Evolutionary conservation across 306 rosid genomes (phyloP), one percentile per base, ranked within the genome.

Genomic region (Spatholobus suberectus): DNA sequence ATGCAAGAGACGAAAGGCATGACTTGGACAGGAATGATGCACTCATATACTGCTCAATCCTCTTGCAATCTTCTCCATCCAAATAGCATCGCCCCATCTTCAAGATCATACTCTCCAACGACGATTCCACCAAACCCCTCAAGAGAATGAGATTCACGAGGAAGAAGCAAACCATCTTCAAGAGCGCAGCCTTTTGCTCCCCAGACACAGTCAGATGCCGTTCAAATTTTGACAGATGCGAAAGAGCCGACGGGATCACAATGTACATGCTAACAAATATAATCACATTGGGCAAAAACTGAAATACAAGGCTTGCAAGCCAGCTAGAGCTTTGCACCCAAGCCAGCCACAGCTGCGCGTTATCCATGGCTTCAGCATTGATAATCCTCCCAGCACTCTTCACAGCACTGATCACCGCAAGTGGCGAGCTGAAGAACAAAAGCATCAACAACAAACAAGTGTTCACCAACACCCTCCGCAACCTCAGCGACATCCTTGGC

Each of bases 121-220:
- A 96, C 13, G 99, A 96, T 78, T 94, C 99, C 14, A 93, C 98
- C 72, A 96, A 55, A 47, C 92, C 97, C 92, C 90, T 90, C 62
- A 96, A 89, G 58, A 96, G 91, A 54, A 96, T 96, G 71, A 96
- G 99, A 84, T 96, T 96, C 37, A 96, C 98, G 72, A 96, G 96
- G 89, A 96, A 96, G 86, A 96, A 96, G 86, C 97, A 94, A 88
- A 96, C 94, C 99, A 96, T 81, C 92, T 96, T 96, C 87, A 96
- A 40, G 46, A 96, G 98, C 7, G 93, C 97, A 41, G 99, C 98
- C 86, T 90, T 88, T 79, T 94, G 97, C 89, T 92, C 99, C 77
- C 99, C 99, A 1, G 98, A 96, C 65, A 96, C 98, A 0, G 98
- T 96, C 72, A 94, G 86, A 83, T 96, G 99, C 6, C 95, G 90